Base-by-base conservation (phyloP, 805 yeast species). In the Wickerhamiella bombiphila region DNA sequence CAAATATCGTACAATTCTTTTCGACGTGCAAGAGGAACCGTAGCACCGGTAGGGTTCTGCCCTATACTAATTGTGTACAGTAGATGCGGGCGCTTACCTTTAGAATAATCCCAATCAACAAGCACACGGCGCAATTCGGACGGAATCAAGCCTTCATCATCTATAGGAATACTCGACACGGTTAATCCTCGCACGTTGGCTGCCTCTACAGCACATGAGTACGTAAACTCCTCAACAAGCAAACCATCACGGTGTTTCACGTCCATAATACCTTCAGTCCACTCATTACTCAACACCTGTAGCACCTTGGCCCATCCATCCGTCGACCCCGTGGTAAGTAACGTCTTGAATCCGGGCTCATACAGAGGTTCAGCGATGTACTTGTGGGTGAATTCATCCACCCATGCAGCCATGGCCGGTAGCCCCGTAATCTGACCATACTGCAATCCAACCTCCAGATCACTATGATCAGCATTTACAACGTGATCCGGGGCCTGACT, bases 391-490 rank as follows among this genome's bases (percentile, higher is more conserved):
- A 46, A 46, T 43, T 78, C 80, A 50, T 61, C 74, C 47, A 88
- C 55, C 62, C 80, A 88, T 3, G 63, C 54, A 35, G 74, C 51
- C 34, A 88, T 53, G 50, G 78, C 85, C 3, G 78, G 73, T 43
- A 76, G 79, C 37, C 98, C 98, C 44, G 72, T 74, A 36, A 94
- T 76, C 61, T 57, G 64, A 34, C 97, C 96, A 59, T 88, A 88
- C 63, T 88, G 98, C 58, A 91, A 68, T 15, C 94, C 75, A 51
- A 80, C 70, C 17, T 80, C 69, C 49, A 91, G 67, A 8, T 39
- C 43, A 4, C 19, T 21, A 5, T 29, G 41, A 17, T 29, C 29
- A 5, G 50, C 41, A 13, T 25, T 18, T 1, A 49, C 24, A 5
- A 25, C 22, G n/a, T 37, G 32, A 18, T 38, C 40, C n/a, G 29